Percentiles rank a stretch among this genome's conserved stretches.
Evolutionary conservation across 495 filamentous ascomycete species (phyloP).

Genomic region (Mytilinidion resinicola): DNA sequence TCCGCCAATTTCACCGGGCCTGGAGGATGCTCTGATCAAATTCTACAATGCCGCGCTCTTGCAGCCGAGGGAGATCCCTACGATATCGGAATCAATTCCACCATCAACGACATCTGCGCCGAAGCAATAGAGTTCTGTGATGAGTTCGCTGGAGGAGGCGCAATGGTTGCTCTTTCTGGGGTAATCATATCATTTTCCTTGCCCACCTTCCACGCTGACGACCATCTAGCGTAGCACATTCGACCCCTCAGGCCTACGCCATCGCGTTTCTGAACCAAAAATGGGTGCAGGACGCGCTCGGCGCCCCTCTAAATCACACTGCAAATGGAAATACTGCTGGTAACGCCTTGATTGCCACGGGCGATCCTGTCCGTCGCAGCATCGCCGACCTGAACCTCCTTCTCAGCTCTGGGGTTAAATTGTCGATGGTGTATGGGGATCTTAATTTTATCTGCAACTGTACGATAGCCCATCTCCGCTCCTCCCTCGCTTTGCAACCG

Average conservation of each 20-base stretch:
- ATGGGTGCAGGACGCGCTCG: constrained; percentile 15
- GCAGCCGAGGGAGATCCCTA: constrained; percentile 2
- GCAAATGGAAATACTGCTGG: not conserved
- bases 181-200: not conserved
- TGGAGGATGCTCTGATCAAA: constrained; percentile 13
- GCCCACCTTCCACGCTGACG: not conserved
- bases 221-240: constrained; percentile 4
- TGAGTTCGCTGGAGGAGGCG: constrained; percentile 6
- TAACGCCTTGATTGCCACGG: constrained; percentile 7
- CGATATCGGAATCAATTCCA: constrained; percentile 1
- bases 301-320: constrained; percentile 17
- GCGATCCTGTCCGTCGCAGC: constrained; percentile 12
- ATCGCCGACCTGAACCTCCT: constrained; percentile 8
- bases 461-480: not conserved
- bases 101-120: constrained; percentile 11
- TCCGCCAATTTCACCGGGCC: constrained; percentile 1
- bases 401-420: constrained; percentile 9
- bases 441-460: constrained; percentile 20
- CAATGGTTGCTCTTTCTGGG: constrained; percentile 4
- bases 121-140: constrained; percentile 9
- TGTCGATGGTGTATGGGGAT: constrained; percentile 15
- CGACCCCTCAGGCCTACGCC: constrained; percentile 5
- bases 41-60: constrained; percentile 26
- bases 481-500: not conserved
- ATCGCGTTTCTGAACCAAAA: constrained; percentile 14